These are phyloP conservation scores for Lepidium sativum DNA, from an alignment of 345 rosid species.

Conservation along the genomic window DNA sequence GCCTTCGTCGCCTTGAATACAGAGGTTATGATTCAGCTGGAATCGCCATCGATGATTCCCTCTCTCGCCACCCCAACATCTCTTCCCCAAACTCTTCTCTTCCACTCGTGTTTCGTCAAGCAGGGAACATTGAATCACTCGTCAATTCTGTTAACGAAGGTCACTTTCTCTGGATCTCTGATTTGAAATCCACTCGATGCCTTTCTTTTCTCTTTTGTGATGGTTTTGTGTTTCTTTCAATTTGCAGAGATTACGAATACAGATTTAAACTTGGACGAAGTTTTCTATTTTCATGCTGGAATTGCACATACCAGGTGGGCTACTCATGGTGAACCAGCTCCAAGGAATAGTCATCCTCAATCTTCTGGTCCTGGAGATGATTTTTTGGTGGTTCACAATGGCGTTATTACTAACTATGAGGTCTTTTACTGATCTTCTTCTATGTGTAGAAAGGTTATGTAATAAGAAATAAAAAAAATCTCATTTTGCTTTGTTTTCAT, in stretches of 20 bases:
- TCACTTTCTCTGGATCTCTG: constrained; percentile 20
- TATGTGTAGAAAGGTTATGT: too few species aligned
- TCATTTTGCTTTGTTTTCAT: neutral
- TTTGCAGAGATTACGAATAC: constrained; percentile 53
- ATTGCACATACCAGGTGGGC: constrained; percentile 99
- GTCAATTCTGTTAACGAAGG: constrained; percentile 89
- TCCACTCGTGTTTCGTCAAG: constrained; percentile 81
- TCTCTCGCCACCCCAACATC: constrained; percentile 15
- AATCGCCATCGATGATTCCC: constrained; percentile 57
- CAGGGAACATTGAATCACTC: constrained; percentile 92
- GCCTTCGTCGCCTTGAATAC: constrained; percentile 94
- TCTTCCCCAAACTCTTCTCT: constrained; percentile 12
- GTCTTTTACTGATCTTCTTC: constrained; percentile 32
- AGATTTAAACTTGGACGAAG: constrained; percentile 65
- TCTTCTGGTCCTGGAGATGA: constrained; percentile 74
- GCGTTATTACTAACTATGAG: constrained; percentile 80
- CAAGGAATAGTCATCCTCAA: constrained; percentile 92
- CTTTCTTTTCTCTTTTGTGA: neutral
- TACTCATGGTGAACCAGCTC: constrained; percentile 94
- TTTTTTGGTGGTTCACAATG: constrained; percentile 92
- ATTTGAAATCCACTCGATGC: neutral
- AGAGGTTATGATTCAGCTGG: constrained; percentile 96
- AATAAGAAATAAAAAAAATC: neutral
- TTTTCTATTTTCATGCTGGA: constrained; percentile 70
- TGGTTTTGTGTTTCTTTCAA: neutral